A percentile compares a stretch with the other conserved stretches of the same genome.
Evolutionary conservation across 179 eudicot species (phyloP).

Genomic region (Vitellaria paradoxa): DNA sequence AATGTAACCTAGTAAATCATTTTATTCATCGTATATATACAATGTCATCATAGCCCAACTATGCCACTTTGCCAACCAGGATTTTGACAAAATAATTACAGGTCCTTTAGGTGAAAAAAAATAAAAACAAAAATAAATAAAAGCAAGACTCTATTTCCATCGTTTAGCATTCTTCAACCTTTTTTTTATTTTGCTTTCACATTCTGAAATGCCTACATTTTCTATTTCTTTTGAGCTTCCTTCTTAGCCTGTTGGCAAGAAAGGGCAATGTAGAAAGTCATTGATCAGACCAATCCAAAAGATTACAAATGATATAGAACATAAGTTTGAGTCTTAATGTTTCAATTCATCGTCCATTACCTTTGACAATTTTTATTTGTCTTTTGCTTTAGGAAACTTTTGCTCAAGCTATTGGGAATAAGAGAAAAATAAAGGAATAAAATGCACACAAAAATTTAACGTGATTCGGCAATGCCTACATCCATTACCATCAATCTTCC

Average conservation of each 20-base stretch:
- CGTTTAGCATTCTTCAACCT: constrained; percentile 74
- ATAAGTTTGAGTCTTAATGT: neutral
- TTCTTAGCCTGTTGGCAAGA: constrained; percentile 62
- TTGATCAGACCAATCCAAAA: neutral
- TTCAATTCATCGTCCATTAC: constrained; percentile 26
- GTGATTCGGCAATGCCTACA: too few relatives aligned
- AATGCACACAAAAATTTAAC: too few relatives aligned
- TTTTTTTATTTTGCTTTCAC: constrained; percentile 59
- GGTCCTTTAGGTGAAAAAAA: too few relatives aligned
- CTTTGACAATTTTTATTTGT: constrained; percentile 97
- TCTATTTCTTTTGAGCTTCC: constrained; percentile 94
- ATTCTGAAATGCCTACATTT: constrained; percentile 81
- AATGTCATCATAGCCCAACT: too few relatives aligned
- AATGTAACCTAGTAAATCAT: too few relatives aligned
- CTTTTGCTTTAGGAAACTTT: constrained; percentile 84
- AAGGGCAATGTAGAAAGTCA: neutral
- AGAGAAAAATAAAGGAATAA: too few relatives aligned
- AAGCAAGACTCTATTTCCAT: constrained; percentile 49
- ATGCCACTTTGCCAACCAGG: too few relatives aligned
- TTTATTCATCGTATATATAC: too few relatives aligned
- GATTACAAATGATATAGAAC: neutral
- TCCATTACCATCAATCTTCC: too few relatives aligned
- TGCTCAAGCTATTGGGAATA: constrained; percentile 89
- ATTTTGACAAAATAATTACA: too few relatives aligned
- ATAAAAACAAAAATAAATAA: too few relatives aligned